phyloP scores from a whole-genome alignment of 2,329 filamentous ascomycete species.

The Apiospora koreana region DNA sequence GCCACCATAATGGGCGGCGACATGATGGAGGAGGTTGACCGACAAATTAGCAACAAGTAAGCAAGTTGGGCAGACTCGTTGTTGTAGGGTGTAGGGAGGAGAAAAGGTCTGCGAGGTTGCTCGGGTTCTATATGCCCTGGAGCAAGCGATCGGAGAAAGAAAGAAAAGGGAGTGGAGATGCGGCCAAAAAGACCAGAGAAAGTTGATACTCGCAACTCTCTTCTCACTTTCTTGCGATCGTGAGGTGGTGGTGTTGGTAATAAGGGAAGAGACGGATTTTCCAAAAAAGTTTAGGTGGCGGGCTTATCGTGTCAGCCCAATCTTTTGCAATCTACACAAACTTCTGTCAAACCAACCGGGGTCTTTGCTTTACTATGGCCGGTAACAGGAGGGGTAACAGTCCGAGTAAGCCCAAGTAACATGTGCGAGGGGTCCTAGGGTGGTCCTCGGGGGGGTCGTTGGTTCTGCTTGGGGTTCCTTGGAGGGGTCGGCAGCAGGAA shows the following conservation, averaged over 20 bases:
- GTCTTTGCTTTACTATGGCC: background rate
- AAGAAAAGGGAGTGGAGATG: background rate
- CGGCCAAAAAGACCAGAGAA: background rate
- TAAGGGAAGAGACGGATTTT: background rate
- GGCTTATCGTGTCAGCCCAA: background rate
- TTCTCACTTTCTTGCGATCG: conserved; percentile 2
- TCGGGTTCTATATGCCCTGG: background rate
- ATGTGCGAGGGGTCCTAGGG: background rate
- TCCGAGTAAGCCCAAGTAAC: background rate
- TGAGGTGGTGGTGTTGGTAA: background rate
- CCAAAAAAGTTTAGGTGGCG: conserved; percentile 6
- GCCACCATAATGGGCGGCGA: conserved; percentile 51
- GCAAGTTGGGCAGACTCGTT: background rate
- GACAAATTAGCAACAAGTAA: conserved; percentile 1
- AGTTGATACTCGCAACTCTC: conserved; percentile 8
- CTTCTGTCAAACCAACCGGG: too few relatives aligned
- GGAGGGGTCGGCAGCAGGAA: background rate
- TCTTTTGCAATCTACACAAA: background rate
- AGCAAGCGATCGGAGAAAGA: conserved; percentile 4
- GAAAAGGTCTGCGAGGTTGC: background rate
- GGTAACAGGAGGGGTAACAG: conserved; percentile 8
- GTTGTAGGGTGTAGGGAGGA: background rate
- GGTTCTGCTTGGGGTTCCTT: too few relatives aligned
- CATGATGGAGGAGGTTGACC: conserved; percentile 30
- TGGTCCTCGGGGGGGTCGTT: too few relatives aligned